phyloP scores from a whole-genome alignment of 2,329 filamentous ascomycete genomes.

The Epichloe uncinata region DNA sequence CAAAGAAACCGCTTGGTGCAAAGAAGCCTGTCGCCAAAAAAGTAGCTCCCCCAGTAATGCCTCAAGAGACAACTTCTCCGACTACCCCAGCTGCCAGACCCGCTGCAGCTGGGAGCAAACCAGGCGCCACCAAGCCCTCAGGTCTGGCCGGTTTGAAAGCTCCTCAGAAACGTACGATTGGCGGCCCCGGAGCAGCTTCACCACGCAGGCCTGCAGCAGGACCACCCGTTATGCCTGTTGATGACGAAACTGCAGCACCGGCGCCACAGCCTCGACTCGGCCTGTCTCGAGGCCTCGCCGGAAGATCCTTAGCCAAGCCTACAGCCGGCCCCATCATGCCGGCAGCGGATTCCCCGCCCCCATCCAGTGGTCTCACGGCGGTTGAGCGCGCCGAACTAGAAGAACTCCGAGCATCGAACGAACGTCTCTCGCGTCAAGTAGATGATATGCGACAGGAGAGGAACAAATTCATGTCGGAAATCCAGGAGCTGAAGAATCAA shows the following conservation, averaged over 20 bases:
- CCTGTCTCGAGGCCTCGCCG: conserved; percentile 67
- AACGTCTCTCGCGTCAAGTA: conserved; percentile 57
- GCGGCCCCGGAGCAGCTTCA: conserved; percentile 35
- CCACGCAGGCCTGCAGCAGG: conserved; percentile 37
- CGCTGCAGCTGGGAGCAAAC: conserved; percentile 32
- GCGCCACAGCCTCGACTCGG: conserved; percentile 49
- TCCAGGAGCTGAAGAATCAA: conserved; percentile 90
- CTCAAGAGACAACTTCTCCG: conserved; percentile 37
- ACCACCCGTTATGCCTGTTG: conserved; percentile 34
- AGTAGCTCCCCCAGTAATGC: conserved; percentile 26
- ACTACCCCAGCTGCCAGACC: conserved; percentile 44
- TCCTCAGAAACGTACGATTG: conserved; percentile 41
- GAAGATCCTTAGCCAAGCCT: conserved; percentile 73
- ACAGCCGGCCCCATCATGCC: conserved; percentile 35
- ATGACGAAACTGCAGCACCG: conserved; percentile 47
- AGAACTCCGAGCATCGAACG: conserved; percentile 73
- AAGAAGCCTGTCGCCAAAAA: conserved; percentile 33
- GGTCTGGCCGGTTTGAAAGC: conserved; percentile 45
- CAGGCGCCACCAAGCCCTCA: conserved; percentile 40
- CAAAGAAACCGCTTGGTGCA: conserved; percentile 33
- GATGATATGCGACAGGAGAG: conserved; percentile 77
- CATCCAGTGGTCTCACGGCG: conserved; percentile 53
- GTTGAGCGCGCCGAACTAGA: conserved; percentile 89
- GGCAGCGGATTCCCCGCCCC: conserved; percentile 42
- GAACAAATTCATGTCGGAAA: conserved; percentile 68